Evolutionary conservation across 495 filamentous ascomycete genomes (phyloP), one percentile per base, ranked within the genome.

Genomic region (Rhypophila decipiens): DNA sequence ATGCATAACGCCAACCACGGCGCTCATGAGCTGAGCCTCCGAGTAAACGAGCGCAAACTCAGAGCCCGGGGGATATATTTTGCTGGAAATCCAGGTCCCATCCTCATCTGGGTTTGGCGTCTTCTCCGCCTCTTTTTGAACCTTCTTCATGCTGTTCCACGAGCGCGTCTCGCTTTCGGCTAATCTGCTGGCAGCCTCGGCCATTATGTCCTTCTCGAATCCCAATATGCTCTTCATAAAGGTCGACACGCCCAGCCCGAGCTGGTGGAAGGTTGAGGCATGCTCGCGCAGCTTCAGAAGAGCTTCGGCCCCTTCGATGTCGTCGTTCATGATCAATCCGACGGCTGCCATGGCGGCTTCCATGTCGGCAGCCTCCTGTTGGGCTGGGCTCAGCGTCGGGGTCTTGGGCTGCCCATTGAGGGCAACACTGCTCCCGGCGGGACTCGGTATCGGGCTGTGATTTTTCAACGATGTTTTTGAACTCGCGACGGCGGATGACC

Each of bases 191-290:
- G 82, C 78, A 13, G 93, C 88, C 71, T 95, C 82, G 50, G 79
- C 80, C 87, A 98, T 94, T 46, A 95, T 73, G n/a, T 93, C 88
- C 54, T 90, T 87, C 66, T 98, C 93, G 59, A 96, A 94, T 4
- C 94, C 91, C 9, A 98, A 68, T 11, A 90, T 86, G 34, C 90
- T 90, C 52, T 79, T 75, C 58, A 98, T 82, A 55, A 97, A 96
- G 24, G 77, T 78, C 35, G 90, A 80, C 22, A 95, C 79, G 31
- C 88, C 87, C 58, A 83, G 72, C 7, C 87, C 93, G 18, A 96
- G 74, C 74, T 88, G 80, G 61, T 98, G 93, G 61, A 90, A 97
- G n/a, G 89, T 78, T n/a, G 93, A 97, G 39, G 75, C 68, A 15
- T 85, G 83, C 53, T 80, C 75, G 24, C 74, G 76, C 24, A 95